Base-by-base conservation (phyloP, 192 early-diverging fungal species). In the Gaertneriomyces sp. region DNA sequence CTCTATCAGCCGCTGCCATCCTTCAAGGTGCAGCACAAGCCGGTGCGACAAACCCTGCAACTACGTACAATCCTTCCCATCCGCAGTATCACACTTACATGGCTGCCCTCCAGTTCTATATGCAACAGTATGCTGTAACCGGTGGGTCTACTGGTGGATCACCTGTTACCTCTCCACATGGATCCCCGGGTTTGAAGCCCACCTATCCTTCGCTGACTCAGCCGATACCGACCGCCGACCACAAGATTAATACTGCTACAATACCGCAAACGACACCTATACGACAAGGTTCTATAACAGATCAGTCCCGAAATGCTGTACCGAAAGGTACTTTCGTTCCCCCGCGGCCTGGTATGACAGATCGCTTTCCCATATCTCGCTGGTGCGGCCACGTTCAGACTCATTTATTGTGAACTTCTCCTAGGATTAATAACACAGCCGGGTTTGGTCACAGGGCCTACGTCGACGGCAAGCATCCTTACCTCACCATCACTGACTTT, bases 71-170 rank as follows among this genome's bases (percentile, higher is more conserved):
- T 16, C 66, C 66, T n/a, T 55, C 57, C 11, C 66, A 68, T 52
- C 66, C 66, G 39, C 66, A 68, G 33, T 68, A 68, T 41, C 57
- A 52, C 45, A 58, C 57, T 10, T 68, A 68, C 33, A 33, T 68
- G 45, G 57, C 56, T 1, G 66, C 66, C 16, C 46, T 68, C 19
- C 39, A 68, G 40, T 68, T 60, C 50, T 68, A 68, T 33, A 66
- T 66, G 64, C 20, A 53, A 7, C 64, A 66, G 25, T 66, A 39
- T 39, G 42, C 17, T 5, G 33, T 52, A 53, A 42, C 25, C 14
- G 39, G 19, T 56, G 50, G 50, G 0, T 17, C 14, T 49, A 52
- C 41, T 12, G 12, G 39, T 42, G 33, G 58, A 14, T 5, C 16
- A 45, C 20, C 44, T 12, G 59, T 45, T 11, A 42, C 46, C 19